phyloP scores from a whole-genome alignment of 1,284 basidiomycete species.

The Tremellales sp. region DNA sequence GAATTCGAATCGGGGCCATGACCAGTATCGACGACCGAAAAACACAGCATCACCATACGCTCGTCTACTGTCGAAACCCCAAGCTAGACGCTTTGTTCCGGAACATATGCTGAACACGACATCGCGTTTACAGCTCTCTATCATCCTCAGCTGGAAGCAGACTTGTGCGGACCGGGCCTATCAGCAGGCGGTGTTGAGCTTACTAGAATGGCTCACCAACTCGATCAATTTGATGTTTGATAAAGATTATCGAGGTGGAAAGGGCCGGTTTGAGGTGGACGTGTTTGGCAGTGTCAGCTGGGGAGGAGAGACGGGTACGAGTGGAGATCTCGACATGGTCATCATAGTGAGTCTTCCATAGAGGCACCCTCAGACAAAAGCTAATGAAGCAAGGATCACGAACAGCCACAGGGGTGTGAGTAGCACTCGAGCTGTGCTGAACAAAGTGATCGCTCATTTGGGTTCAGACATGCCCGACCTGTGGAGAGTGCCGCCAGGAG shows the following conservation, averaged over 20 bases:
- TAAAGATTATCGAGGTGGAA: not conserved
- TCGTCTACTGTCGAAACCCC: not conserved
- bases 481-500: slow-evolving; percentile 15
- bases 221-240: not conserved
- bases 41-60: not conserved
- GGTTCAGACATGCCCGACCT: slow-evolving; percentile 15
- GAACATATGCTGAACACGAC: not conserved
- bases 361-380: not conserved
- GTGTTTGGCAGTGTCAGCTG: slow-evolving; percentile 49
- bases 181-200: not conserved
- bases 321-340: slow-evolving; percentile 44
- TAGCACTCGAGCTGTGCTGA: not conserved
- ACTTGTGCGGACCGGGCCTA: not conserved
- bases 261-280: slow-evolving; percentile 37
- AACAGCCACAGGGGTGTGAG: slow-evolving; percentile 38
- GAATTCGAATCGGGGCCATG: not conserved
- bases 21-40: not conserved
- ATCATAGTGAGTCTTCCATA: slow-evolving; percentile 26
- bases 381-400: slow-evolving; percentile 24
- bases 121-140: not conserved
- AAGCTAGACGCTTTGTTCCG: not conserved
- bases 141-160: not conserved
- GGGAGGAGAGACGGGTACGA: slow-evolving; percentile 41
- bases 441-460: not conserved
- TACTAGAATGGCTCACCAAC: not conserved